Percentiles rank a stretch among this genome's conserved stretches.
Evolutionary conservation across 495 filamentous ascomycete genomes (phyloP).

Genomic region (Xylaria scruposa): DNA sequence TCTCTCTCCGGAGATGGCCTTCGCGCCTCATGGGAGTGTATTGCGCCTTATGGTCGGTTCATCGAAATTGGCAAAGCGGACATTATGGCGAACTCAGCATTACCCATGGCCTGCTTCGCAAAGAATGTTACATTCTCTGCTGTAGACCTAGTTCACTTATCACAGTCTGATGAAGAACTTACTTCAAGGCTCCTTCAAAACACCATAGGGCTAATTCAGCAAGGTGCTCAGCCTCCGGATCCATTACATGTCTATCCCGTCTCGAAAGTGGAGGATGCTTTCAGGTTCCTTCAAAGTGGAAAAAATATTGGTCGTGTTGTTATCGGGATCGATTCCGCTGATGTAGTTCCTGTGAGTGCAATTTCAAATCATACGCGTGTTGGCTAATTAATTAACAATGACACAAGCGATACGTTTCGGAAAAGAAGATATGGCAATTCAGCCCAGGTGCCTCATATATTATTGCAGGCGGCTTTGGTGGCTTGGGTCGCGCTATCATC

Average conservation of each 20-base stretch:
- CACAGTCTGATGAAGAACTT: slow-evolving; percentile 26
- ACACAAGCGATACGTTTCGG: slow-evolving; percentile 28
- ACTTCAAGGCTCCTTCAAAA: slow-evolving; percentile 26
- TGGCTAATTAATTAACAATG: neutral
- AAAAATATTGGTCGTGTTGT: slow-evolving; percentile 61
- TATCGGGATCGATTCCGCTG: slow-evolving; percentile 40
- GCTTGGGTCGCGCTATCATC: slow-evolving; percentile 61
- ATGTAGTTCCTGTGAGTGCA: slow-evolving; percentile 40
- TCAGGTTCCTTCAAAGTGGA: slow-evolving; percentile 58
- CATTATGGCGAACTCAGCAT: slow-evolving; percentile 35
- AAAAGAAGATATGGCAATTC: slow-evolving; percentile 34
- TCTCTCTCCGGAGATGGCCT: slow-evolving; percentile 53
- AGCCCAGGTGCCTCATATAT: slow-evolving; percentile 56
- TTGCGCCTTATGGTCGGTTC: slow-evolving; percentile 58
- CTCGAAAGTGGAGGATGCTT: slow-evolving; percentile 55
- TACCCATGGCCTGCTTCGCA: slow-evolving; percentile 48
- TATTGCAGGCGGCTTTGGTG: slow-evolving; percentile 62
- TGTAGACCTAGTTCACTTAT: slow-evolving; percentile 45
- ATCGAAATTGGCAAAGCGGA: slow-evolving; percentile 54
- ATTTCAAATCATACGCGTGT: neutral
- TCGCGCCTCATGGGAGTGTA: slow-evolving; percentile 51
- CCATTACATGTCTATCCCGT: slow-evolving; percentile 49
- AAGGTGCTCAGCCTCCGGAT: slow-evolving; percentile 32
- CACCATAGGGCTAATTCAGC: slow-evolving; percentile 31
- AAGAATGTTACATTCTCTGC: slow-evolving; percentile 46